Conservation (phyloP, 108 stramenopile species). For the Cyclostephanos tholiformis region DNA sequence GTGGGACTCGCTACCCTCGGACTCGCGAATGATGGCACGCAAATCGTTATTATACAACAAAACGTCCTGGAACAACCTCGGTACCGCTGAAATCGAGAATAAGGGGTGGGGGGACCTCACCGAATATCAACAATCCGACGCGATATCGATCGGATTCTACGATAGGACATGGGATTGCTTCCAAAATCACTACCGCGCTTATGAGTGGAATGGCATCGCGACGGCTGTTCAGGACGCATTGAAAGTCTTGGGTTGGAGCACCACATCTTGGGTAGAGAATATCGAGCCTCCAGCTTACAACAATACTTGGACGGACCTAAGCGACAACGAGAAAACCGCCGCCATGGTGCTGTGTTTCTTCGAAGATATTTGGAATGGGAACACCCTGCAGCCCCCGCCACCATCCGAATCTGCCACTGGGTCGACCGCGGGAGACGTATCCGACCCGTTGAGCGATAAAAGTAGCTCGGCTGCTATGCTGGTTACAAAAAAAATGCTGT, state of each 20-base stretch:
- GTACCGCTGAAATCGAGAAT: conserved; percentile 42
- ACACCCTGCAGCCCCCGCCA: not conserved
- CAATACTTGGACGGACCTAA: conserved; percentile 31
- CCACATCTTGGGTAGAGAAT: conserved; percentile 25
- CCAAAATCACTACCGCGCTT: conserved; percentile 51
- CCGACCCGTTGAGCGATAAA: not conserved
- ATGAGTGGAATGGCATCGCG: conserved; percentile 40
- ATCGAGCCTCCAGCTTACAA: conserved; percentile 17
- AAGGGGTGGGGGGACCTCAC: conserved; percentile 33
- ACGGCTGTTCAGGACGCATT: conserved; percentile 32
- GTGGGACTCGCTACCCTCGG: conserved; percentile 38
- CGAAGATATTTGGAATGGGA: conserved; percentile 36
- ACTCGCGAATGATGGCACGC: conserved; percentile 16
- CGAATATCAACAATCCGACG: conserved; percentile 26
- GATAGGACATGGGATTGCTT: conserved; percentile 58
- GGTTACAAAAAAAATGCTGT: not conserved
- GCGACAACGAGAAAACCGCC: conserved; percentile 16
- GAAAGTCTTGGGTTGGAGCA: conserved; percentile 38
- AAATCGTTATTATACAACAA: conserved; percentile 37
- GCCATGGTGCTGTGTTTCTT: conserved; percentile 45
- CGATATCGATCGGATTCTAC: conserved; percentile 43
- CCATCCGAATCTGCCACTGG: not conserved
- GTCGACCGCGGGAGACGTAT: not conserved
- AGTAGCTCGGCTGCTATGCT: not conserved
- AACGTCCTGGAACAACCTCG: conserved; percentile 37